Percentiles rank a stretch among this genome's conserved stretches.
phyloP scores from a whole-genome alignment of 306 rosid genomes.

The Quercus glauca region DNA sequence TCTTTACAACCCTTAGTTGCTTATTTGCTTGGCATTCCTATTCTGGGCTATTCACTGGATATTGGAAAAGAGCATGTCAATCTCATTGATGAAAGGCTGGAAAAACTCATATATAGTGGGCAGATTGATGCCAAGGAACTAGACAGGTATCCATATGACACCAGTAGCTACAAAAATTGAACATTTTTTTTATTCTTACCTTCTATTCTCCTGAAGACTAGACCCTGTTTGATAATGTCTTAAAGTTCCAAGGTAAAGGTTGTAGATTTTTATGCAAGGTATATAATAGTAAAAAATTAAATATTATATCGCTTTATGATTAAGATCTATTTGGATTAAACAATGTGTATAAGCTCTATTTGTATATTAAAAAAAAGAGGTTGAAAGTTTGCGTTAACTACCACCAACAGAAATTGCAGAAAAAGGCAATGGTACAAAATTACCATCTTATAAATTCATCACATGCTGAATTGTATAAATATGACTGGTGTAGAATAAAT shows the following conservation, averaged over 20 bases:
- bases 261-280: not conserved
- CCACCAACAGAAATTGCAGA: not conserved
- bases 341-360: not conserved
- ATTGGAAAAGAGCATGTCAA: constrained; percentile 97
- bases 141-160: constrained; percentile 46
- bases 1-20: constrained; percentile 38
- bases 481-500: not conserved
- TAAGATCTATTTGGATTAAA: too few species aligned
- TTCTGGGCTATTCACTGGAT: constrained; percentile 77
- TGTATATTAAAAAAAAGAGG: not conserved
- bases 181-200: not conserved
- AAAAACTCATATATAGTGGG: constrained; percentile 82
- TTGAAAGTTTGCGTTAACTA: not conserved
- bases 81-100: constrained; percentile 79
- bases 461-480: not conserved
- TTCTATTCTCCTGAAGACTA: not conserved
- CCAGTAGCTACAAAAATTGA: not conserved
- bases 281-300: not conserved
- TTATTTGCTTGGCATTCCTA: constrained; percentile 85
- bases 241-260: not conserved
- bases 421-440: not conserved
- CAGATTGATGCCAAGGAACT: constrained; percentile 88
- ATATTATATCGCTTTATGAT: not conserved
- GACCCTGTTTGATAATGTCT: not conserved
- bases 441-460: not conserved